A percentile compares a stretch with the other conserved stretches of the same genome.
phyloP scores from a whole-genome alignment of 2,329 filamentous ascomycete genomes.

The Diplodia scrobiculata region DNA sequence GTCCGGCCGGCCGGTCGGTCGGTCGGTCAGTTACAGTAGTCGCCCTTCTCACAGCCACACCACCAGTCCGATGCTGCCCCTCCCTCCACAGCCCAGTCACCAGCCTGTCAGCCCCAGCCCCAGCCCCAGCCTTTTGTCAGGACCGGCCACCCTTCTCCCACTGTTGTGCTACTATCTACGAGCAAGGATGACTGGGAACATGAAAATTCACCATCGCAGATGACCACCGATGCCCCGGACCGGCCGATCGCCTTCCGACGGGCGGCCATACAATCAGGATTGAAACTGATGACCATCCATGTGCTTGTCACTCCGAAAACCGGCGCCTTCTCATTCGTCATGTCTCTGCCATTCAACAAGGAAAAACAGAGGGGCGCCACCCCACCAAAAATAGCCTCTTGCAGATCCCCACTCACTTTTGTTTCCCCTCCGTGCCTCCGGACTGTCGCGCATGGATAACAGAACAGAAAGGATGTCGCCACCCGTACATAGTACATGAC shows the following conservation, averaged over 20 bases:
- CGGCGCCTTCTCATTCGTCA: background rate
- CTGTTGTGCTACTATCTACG: background rate
- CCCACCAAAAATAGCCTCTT: constrained; percentile 2
- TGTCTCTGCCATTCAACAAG: background rate
- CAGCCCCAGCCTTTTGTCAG: background rate
- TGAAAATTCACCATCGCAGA: background rate
- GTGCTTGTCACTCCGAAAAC: background rate
- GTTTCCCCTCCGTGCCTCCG: background rate
- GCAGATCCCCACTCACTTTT: background rate
- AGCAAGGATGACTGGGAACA: background rate
- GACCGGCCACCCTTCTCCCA: background rate
- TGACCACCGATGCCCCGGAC: background rate
- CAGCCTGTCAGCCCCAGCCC: background rate
- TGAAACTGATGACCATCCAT: background rate
- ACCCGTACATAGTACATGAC: background rate
- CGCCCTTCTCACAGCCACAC: background rate
- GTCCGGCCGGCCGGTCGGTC: background rate
- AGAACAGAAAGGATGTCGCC: background rate
- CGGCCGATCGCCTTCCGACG: background rate
- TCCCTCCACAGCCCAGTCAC: background rate
- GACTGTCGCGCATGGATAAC: background rate
- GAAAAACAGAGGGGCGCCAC: background rate
- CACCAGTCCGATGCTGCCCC: background rate
- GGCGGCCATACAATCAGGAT: background rate
- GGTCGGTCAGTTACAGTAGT: background rate